Evolutionary conservation across 176 grass and related monocot species (phyloP).

Genomic region (Carex kokanica): DNA sequence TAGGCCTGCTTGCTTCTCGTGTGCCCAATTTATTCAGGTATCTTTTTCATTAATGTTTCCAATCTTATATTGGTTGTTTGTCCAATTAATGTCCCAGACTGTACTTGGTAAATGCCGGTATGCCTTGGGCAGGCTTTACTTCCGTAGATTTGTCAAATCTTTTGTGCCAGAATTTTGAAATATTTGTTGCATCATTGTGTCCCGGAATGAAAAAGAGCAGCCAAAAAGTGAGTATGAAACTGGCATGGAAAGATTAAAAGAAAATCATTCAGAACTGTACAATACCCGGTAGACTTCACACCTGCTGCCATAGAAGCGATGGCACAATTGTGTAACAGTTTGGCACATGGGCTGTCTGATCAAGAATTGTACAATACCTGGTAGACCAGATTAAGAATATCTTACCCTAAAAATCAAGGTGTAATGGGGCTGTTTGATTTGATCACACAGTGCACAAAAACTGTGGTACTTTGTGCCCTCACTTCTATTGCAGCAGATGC

Average conservation of each 20-base stretch:
- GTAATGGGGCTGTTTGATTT: not conserved
- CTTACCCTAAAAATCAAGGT: not conserved
- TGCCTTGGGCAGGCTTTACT: not conserved
- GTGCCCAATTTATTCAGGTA: conserved; percentile 95
- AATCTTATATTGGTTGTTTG: not conserved
- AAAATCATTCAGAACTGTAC: not conserved
- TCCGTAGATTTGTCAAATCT: not conserved
- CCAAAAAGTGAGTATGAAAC: not conserved
- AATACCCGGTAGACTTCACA: not conserved
- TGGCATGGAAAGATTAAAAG: not conserved
- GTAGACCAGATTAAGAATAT: not conserved
- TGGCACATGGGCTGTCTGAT: not conserved
- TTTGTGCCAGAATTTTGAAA: not conserved
- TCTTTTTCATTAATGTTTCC: not conserved
- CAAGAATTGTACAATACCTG: not conserved
- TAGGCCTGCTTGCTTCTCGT: conserved; percentile 87
- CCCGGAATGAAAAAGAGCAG: not conserved
- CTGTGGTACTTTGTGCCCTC: not conserved
- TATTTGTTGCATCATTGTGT: not conserved
- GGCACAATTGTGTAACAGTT: not conserved
- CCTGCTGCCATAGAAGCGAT: not conserved
- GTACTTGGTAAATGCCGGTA: not conserved
- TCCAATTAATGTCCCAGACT: not conserved
- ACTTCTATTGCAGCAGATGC: not conserved
- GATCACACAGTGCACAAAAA: not conserved